Evolutionary conservation across 2,329 filamentous ascomycete genomes (phyloP).

Genomic region (Colletotrichum falcatum): DNA sequence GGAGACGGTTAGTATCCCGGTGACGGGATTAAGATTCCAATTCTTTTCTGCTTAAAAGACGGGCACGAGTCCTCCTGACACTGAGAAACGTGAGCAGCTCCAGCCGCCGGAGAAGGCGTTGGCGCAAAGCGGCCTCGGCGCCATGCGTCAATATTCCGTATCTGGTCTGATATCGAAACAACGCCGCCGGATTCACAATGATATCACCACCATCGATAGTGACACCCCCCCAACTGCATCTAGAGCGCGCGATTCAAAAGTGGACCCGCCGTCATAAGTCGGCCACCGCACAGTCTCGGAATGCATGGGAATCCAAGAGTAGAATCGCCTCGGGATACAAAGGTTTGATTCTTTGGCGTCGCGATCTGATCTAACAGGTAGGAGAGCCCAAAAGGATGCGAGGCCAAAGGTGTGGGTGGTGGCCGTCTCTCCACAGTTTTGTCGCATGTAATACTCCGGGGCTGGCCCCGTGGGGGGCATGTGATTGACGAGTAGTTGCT

Average conservation of each 20-base stretch:
- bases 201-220: neutral
- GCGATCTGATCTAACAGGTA: neutral
- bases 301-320: constrained; percentile 18
- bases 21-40: neutral
- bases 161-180: constrained; percentile 29
- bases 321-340: neutral
- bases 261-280: constrained; percentile 6
- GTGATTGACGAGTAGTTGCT: constrained; percentile 1
- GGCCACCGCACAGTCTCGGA: constrained; percentile 19
- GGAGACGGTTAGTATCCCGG: constrained; percentile 41
- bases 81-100: constrained; percentile 22
- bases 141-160: constrained; percentile 36
- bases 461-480: constrained; percentile 17
- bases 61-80: constrained; percentile 29
- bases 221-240: constrained; percentile 3
- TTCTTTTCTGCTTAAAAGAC: constrained; percentile 19
- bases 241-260: constrained; percentile 3
- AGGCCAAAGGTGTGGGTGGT: constrained; percentile 7
- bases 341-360: constrained; percentile 10
- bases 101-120: constrained; percentile 32
- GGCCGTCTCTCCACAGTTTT: constrained; percentile 15
- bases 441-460: constrained; percentile 11
- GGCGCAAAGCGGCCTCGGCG: constrained; percentile 35
- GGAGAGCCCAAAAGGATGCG: constrained; percentile 12
- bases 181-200: constrained; percentile 25